Base-by-base conservation (phyloP, 208 protist genomes). In the Giardia duodenalis region DNA sequence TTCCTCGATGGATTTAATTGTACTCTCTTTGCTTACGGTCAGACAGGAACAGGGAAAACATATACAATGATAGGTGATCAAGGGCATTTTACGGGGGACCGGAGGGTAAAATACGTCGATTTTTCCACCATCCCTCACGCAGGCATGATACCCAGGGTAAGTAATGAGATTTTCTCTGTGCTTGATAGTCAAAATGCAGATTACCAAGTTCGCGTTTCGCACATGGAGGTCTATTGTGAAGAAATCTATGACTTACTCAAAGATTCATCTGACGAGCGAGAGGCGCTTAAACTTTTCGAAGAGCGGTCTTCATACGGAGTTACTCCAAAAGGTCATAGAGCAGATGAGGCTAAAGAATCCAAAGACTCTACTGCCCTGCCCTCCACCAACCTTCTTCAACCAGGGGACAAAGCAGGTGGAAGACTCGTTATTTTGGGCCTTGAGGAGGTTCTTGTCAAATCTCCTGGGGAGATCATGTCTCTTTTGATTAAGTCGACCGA, bases 141-240 rank as follows among this genome's bases (percentile, higher is more conserved):
- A 46, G 86, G 86, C 4, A 42, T 44, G 42, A 89, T 89, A 45
- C 86, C 86, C 44, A 4, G 86, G 4, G 86, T 45, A n/a, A 44
- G 4, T 89, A 44, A 89, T 45, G 86, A 89, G 42, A 45, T 89
- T 19, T 89, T 89, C 42, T 45, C 19, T 45, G 44, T 45, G 3
- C 42, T 89, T 4, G 0, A 0, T 42, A 46, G 47, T 0, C 2
- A 92, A 88, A 43, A 92, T 1, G 2, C 48, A 44, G 89, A 92
- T 4, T 93, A 46, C 47, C 4, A 2, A 44, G 44, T 93, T 44
- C 44, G 44, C 0, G 30, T 3, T n/a, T 86, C 88, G 39, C 92
- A 87, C 76, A 22, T 93, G n/a, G 93, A 94, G 43, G 46, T 94
- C 4, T 94, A 94, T 67, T 42, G 67, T 19, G 93, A 94, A 88